Evolutionary conservation across 768 basidiomycete species (phyloP).

Genomic region (Cyclocybe aegerita): DNA sequence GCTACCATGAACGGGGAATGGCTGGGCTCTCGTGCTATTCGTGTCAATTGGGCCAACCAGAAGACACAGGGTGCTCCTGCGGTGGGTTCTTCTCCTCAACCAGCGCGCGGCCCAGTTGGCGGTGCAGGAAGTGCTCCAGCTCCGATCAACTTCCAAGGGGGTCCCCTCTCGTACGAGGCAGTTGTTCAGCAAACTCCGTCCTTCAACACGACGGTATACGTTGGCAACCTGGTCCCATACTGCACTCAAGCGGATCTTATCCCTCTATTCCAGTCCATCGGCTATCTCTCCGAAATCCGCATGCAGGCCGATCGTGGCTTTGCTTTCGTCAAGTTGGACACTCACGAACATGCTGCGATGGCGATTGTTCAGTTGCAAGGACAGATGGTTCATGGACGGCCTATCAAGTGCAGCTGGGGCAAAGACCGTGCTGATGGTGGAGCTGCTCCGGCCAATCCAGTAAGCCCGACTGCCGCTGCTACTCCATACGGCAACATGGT

Average conservation of each 20-base stretch:
- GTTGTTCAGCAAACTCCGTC: constrained; percentile 92
- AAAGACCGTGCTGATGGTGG: constrained; percentile 87
- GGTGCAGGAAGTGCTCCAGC: constrained; percentile 66
- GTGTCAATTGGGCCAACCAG: constrained; percentile 99
- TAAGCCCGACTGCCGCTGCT: constrained; percentile 62
- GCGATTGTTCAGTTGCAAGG: constrained; percentile 97
- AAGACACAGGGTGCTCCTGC: constrained; percentile 80
- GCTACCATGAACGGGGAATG: constrained; percentile 99
- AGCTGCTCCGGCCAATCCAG: constrained; percentile 44
- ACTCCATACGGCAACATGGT: constrained; percentile 84
- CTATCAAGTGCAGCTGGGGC: constrained; percentile 99
- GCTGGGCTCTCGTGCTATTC: constrained; percentile 96
- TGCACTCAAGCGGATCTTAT: constrained; percentile 97
- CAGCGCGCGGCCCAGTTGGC: constrained; percentile 24
- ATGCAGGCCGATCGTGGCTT: constrained; percentile 99
- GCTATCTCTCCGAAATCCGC: constrained; percentile 97
- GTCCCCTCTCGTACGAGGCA: constrained; percentile 88
- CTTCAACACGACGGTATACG: constrained; percentile 96
- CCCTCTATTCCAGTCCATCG: constrained; percentile 97
- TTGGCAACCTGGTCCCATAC: constrained; percentile 97
- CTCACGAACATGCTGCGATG: constrained; percentile 97
- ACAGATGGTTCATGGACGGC: constrained; percentile 94
- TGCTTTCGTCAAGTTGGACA: constrained; percentile 98
- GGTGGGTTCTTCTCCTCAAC: constrained; percentile 37
- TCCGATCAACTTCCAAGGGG: constrained; percentile 88